Percentiles rank a stretch among this genome's conserved stretches.
Conservation (phyloP, 2,329 filamentous ascomycete genomes). For the Diplodia corticola region DNA sequence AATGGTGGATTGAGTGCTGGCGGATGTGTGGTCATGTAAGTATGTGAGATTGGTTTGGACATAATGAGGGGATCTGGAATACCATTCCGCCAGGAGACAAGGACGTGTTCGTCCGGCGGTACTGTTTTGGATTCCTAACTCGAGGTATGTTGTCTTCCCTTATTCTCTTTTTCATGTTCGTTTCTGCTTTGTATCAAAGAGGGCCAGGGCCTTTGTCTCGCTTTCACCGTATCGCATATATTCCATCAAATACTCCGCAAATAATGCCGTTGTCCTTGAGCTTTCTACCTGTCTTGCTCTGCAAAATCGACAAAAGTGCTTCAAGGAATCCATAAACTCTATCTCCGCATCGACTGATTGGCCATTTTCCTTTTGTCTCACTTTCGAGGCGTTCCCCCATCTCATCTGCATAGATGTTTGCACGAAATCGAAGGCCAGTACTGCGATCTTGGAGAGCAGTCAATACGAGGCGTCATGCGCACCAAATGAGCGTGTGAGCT, state of each 20-base stretch:
- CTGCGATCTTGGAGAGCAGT: neutral
- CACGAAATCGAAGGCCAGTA: neutral
- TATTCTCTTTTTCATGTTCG: neutral
- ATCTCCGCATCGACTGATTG: no score
- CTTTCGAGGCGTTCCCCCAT: neutral
- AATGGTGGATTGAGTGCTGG: conserved; percentile 11
- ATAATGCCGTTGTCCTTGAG: neutral
- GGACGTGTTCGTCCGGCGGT: neutral
- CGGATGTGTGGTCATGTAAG: conserved; percentile 11
- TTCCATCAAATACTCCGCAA: neutral
- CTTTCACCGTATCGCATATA: neutral
- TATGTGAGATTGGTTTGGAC: neutral
- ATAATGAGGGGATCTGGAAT: neutral
- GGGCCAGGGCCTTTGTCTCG: neutral
- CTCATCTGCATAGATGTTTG: neutral
- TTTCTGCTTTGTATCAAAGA: neutral
- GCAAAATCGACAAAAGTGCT: no score
- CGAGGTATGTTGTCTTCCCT: neutral
- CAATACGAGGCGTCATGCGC: neutral
- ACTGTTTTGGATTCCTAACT: neutral
- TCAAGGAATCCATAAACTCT: no score
- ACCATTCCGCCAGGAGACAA: neutral
- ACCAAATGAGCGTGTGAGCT: neutral
- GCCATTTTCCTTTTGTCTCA: neutral
- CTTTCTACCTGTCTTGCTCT: neutral